Percentiles rank a stretch among this genome's conserved stretches.
Conservation (phyloP, 371 early-diverging fungal genomes). For the Actinomucor elegans region DNA sequence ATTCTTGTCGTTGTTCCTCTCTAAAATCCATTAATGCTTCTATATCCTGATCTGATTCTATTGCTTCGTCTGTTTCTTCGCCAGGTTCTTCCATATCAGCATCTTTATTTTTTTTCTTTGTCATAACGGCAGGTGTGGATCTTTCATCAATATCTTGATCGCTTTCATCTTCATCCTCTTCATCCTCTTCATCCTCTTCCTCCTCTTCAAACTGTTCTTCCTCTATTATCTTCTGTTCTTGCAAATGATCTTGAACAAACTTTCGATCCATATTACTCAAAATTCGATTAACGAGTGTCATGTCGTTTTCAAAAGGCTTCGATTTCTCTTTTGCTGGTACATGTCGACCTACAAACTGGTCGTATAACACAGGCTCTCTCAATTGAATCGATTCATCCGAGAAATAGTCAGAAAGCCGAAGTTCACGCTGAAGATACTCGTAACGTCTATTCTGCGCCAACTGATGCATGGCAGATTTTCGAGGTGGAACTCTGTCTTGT, state of each 20-base stretch:
- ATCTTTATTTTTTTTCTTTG: constrained; percentile 9
- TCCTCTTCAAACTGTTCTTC: constrained; percentile 54
- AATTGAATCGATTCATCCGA: constrained; percentile 46
- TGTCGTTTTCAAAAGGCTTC: constrained; percentile 37
- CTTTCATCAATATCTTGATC: neutral
- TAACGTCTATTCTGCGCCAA: constrained; percentile 43
- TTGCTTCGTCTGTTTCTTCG: neutral
- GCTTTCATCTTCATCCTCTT: constrained; percentile 19
- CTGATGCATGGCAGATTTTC: constrained; percentile 20
- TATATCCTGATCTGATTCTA: neutral
- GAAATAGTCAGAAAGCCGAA: constrained; percentile 44
- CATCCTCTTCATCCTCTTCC: constrained; percentile 45
- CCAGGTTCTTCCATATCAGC: neutral
- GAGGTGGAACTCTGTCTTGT: neutral
- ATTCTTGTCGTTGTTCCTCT: constrained; percentile 36
- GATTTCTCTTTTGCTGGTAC: constrained; percentile 29
- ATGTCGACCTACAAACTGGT: constrained; percentile 50
- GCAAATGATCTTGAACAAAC: constrained; percentile 31
- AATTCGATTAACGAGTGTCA: constrained; percentile 44
- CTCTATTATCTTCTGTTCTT: constrained; percentile 29
- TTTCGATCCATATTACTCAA: constrained; percentile 41
- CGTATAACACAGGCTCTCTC: constrained; percentile 47
- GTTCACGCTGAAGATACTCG: constrained; percentile 33
- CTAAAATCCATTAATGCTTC: constrained; percentile 16
- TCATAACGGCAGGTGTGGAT: constrained; percentile 12